A percentile compares a stretch with the other conserved stretches of the same genome.
Evolutionary conservation across 106 monocot species (phyloP).

Genomic region (Allium sativum): DNA sequence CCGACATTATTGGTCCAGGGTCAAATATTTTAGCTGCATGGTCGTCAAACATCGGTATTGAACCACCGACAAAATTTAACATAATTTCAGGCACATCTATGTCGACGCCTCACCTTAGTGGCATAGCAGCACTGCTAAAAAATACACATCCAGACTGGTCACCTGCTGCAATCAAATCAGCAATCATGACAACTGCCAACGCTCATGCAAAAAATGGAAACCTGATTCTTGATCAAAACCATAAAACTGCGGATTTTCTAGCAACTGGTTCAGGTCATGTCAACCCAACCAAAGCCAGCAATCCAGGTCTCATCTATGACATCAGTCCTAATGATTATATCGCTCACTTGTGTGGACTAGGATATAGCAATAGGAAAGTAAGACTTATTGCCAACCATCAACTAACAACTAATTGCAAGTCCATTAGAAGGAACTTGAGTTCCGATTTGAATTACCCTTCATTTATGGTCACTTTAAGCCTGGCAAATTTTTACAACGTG

Average conservation of each 20-base stretch:
- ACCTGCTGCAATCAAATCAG: constrained; percentile 12
- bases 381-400: neutral
- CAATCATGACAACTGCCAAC: constrained; percentile 15
- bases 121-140: constrained; percentile 9
- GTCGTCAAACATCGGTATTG: neutral
- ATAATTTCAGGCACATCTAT: constrained; percentile 15
- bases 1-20: constrained; percentile 37
- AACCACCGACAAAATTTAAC: neutral
- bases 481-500: neutral
- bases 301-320: constrained; percentile 17
- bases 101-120: constrained; percentile 17
- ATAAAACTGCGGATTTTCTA: neutral
- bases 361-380: constrained; percentile 9
- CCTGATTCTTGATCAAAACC: neutral
- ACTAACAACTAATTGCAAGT: neutral
- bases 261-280: constrained; percentile 9
- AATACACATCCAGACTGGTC: constrained; percentile 12
- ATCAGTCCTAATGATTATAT: constrained; percentile 13
- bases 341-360: constrained; percentile 9
- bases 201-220: neutral
- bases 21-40: constrained; percentile 8
- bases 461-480: constrained; percentile 2
- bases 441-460: constrained; percentile 16
- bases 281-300: constrained; percentile 3
- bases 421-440: neutral